Conservation (phyloP, 495 filamentous ascomycete genomes). For the Lindgomyces ingoldianus region DNA sequence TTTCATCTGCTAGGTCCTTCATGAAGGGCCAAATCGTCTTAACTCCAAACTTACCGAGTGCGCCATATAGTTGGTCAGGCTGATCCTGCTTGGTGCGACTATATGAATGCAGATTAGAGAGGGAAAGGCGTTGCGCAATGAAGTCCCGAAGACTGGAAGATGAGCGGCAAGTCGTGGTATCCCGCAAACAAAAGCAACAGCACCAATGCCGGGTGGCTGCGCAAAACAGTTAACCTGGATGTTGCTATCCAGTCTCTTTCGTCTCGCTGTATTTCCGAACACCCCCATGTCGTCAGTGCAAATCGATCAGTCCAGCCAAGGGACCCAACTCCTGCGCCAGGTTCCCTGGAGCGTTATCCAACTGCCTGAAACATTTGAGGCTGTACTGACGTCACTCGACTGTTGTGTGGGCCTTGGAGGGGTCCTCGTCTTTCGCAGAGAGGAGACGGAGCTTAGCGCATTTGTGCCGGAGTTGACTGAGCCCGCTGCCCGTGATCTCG, state of each 20-base stretch:
- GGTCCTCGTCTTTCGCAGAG: slow-evolving; percentile 46
- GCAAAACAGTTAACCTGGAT: slow-evolving; percentile 45
- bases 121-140: slow-evolving; percentile 52
- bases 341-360: slow-evolving; percentile 36
- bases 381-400: slow-evolving; percentile 40
- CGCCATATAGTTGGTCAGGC: slow-evolving; percentile 55
- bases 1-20: slow-evolving; percentile 54
- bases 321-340: slow-evolving; percentile 33
- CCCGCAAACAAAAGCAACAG: slow-evolving; percentile 40
- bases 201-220: slow-evolving; percentile 40
- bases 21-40: slow-evolving; percentile 49
- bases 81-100: slow-evolving; percentile 55
- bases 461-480: slow-evolving; percentile 56
- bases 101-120: slow-evolving; percentile 53
- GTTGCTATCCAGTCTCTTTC: slow-evolving; percentile 43
- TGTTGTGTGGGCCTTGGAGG: slow-evolving; percentile 33
- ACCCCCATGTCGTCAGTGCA: slow-evolving; percentile 43
- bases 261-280: slow-evolving; percentile 43
- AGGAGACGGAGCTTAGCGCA: slow-evolving; percentile 51
- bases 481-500: no score
- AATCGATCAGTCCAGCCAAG: slow-evolving; percentile 40
- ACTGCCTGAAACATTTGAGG: slow-evolving; percentile 37
- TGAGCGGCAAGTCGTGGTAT: slow-evolving; percentile 45
- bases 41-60: slow-evolving; percentile 47
- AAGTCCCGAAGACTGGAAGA: slow-evolving; percentile 57